Percentiles rank a stretch among this genome's conserved stretches.
Conservation (phyloP, 768 basidiomycete genomes). For the Naganishia onofrii region DNA sequence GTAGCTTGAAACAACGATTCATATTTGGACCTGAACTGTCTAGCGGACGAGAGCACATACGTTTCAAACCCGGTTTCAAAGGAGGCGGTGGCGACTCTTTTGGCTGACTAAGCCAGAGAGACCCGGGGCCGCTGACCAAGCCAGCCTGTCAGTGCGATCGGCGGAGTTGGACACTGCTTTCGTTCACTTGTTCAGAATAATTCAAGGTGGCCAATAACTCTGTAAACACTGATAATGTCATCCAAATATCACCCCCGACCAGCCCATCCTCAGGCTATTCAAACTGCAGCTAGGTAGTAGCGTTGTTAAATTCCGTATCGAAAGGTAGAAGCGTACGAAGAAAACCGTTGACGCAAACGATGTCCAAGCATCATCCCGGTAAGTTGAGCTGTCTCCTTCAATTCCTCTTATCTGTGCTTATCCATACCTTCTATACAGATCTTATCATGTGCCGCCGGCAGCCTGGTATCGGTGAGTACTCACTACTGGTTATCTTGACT, state of each 20-base stretch:
- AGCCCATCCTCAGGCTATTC: background rate
- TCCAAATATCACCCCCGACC: background rate
- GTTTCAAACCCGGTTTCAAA: background rate
- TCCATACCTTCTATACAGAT: constrained; percentile 60
- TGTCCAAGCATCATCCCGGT: constrained; percentile 90
- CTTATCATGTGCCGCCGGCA: constrained; percentile 97
- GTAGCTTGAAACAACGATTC: no score
- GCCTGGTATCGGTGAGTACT: constrained; percentile 80
- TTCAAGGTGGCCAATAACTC: background rate
- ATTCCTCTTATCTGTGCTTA: background rate
- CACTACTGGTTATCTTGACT: background rate
- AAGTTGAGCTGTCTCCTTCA: constrained; percentile 26
- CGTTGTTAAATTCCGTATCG: no score
- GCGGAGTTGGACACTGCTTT: background rate
- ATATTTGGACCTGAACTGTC: no score
- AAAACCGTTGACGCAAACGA: constrained; percentile 17
- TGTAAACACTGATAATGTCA: background rate
- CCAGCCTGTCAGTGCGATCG: background rate
- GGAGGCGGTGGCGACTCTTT: background rate
- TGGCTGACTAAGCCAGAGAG: background rate
- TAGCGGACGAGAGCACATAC: background rate
- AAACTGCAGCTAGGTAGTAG: no score
- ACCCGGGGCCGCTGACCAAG: background rate
- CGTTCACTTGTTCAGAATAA: no score
- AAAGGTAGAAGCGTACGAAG: no score